Conservation (phyloP, 805 yeast genomes). For the Lipomyces mesembrius region DNA sequence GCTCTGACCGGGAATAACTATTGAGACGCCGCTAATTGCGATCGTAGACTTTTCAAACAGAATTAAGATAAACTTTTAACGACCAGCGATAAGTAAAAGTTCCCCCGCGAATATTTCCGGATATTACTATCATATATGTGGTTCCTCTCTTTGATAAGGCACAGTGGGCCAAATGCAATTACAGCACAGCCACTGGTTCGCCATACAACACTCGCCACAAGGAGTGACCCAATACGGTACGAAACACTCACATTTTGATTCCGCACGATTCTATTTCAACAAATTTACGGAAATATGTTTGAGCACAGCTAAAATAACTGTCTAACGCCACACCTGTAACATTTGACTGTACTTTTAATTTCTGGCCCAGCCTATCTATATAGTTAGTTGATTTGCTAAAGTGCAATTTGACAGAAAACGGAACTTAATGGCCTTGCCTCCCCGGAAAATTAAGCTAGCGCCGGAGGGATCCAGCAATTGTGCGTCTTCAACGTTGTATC, state of each 20-base stretch:
- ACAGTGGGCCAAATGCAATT: not conserved
- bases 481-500: not conserved
- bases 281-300: no score
- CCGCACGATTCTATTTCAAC: no score
- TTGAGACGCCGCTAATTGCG: no score
- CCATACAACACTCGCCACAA: not conserved
- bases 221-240: not conserved
- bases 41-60: not conserved
- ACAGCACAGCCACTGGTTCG: not conserved
- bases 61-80: not conserved
- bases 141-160: not conserved
- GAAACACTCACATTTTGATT: not conserved
- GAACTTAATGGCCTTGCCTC: constrained; percentile 16
- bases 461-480: not conserved
- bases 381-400: not conserved
- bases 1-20: not conserved
- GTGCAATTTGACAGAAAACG: not conserved
- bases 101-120: not conserved
- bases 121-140: no score
- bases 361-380: not conserved
- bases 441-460: constrained; percentile 13
- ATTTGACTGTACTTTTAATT: not conserved
- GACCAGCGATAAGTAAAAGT: not conserved
- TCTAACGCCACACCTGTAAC: not conserved
- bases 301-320: not conserved